phyloP scores from a whole-genome alignment of 2,329 filamentous ascomycete species.

The Atkinsonella hypoxylon region DNA sequence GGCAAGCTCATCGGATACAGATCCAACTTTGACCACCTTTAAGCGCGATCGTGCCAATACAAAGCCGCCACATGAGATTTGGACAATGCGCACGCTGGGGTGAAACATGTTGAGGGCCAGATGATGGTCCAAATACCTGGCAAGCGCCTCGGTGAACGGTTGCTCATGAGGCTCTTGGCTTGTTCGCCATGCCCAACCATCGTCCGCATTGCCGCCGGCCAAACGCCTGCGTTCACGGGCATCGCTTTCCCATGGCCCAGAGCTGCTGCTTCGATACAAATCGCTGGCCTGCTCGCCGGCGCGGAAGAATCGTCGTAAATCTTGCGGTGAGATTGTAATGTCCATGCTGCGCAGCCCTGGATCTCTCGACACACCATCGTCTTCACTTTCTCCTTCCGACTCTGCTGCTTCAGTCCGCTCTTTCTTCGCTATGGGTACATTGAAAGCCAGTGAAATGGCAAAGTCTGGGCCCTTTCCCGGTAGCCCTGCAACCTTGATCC shows the following conservation, averaged over 20 bases:
- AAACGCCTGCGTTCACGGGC: constrained; percentile 29
- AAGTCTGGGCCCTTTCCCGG: constrained; percentile 29
- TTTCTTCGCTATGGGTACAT: constrained; percentile 22
- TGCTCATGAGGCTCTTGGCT: constrained; percentile 12
- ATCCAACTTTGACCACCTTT: constrained; percentile 29
- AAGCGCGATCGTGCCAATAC: constrained; percentile 39
- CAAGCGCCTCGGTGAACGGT: constrained; percentile 39
- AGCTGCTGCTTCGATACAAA: constrained; percentile 2
- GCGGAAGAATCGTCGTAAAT: constrained; percentile 33
- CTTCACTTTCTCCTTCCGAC: constrained; percentile 10
- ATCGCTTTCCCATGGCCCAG: constrained; percentile 20
- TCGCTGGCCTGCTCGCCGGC: constrained; percentile 20
- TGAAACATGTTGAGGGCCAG: constrained; percentile 44
- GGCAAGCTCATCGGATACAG: constrained; percentile 19
- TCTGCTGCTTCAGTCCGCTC: neutral
- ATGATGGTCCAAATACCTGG: constrained; percentile 37
- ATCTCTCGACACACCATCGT: constrained; percentile 7
- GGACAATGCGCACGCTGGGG: constrained; percentile 37
- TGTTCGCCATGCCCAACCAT: constrained; percentile 40
- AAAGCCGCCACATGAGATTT: constrained; percentile 45
- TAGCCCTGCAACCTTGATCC: constrained; percentile 30
- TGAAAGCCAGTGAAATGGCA: constrained; percentile 39
- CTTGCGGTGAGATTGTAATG: constrained; percentile 35
- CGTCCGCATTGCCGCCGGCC: constrained; percentile 34
- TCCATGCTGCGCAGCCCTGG: constrained; percentile 33